Conservation (phyloP, 2,329 filamentous ascomycete species). For the Cladophialophora carrionii region DNA sequence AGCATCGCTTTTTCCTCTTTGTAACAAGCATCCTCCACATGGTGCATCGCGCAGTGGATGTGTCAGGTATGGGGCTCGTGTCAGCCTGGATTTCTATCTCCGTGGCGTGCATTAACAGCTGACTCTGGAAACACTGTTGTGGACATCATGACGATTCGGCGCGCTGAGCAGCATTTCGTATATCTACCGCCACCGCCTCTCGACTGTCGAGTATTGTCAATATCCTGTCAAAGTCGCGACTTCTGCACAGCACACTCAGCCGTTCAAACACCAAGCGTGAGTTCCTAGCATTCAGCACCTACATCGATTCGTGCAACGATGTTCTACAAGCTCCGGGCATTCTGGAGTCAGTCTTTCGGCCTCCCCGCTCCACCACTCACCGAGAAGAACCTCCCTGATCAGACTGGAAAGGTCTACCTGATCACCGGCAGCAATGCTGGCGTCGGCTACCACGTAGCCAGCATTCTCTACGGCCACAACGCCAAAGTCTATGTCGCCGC, state of each 20-base stretch:
- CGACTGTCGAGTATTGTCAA: neutral
- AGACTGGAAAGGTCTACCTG: slow-evolving; percentile 41
- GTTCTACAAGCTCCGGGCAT: slow-evolving; percentile 21
- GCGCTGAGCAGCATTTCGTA: neutral
- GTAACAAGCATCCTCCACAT: neutral
- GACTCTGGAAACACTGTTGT: neutral
- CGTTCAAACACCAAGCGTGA: neutral
- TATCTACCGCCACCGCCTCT: neutral
- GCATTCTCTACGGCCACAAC: slow-evolving; percentile 49
- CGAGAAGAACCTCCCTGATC: slow-evolving; percentile 35
- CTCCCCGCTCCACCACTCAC: slow-evolving; percentile 26
- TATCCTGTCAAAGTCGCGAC: neutral
- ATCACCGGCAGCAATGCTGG: slow-evolving; percentile 48
- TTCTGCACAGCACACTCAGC: neutral
- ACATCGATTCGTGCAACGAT: slow-evolving; percentile 8
- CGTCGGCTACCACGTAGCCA: slow-evolving; percentile 47
- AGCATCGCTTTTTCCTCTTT: neutral
- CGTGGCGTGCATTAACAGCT: neutral
- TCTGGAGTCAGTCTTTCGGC: slow-evolving; percentile 25
- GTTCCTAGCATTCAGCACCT: neutral
- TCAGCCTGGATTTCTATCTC: no score
- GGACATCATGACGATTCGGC: neutral
- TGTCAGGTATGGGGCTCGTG: neutral
- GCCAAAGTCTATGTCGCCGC: slow-evolving; percentile 53
- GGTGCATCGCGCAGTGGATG: neutral